Percentiles rank a stretch among this genome's conserved stretches.
These are phyloP conservation scores for Infundibulicybe gibba DNA, from an alignment of 768 basidiomycete species.

Conservation along the genomic window DNA sequence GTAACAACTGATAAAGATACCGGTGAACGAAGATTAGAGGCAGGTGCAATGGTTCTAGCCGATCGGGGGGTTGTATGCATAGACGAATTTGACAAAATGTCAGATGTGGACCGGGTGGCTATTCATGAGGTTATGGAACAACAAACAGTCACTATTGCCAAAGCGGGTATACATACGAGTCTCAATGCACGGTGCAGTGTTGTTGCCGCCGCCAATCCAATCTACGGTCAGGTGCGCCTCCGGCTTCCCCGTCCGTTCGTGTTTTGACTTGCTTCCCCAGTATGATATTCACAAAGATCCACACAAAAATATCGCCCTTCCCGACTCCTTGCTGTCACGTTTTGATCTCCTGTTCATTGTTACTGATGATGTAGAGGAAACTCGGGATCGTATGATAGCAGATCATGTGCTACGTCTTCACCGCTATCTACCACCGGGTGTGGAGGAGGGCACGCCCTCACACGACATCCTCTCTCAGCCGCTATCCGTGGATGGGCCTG, in stretches of 20 bases:
- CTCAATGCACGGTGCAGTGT: constrained; percentile 98
- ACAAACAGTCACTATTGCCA: constrained; percentile 98
- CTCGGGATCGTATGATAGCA: constrained; percentile 89
- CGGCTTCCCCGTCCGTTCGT: constrained; percentile 3
- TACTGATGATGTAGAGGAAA: constrained; percentile 96
- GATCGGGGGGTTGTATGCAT: constrained; percentile 99
- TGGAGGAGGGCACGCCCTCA: constrained; percentile 93
- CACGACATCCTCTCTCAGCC: constrained; percentile 87
- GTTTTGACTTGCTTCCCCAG: constrained; percentile 34
- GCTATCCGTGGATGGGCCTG: constrained; percentile 82
- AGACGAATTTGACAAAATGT: constrained; percentile 99
- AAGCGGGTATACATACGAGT: constrained; percentile 98
- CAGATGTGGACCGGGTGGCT: constrained; percentile 95
- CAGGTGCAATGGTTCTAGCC: constrained; percentile 98
- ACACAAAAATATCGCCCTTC: constrained; percentile 96
- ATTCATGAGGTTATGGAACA: constrained; percentile 99
- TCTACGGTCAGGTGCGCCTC: constrained; percentile 84
- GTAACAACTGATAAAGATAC: constrained; percentile 99
- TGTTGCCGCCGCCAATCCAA: constrained; percentile 97
- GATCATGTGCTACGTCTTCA: constrained; percentile 98
- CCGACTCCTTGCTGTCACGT: constrained; percentile 96
- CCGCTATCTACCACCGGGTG: constrained; percentile 91
- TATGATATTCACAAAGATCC: constrained; percentile 99
- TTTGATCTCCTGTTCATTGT: constrained; percentile 98
- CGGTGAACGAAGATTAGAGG: constrained; percentile 93